Evolutionary conservation across 345 rosid species (phyloP), one percentile per base, ranked within the genome.

Genomic region (Gossypium sturtianum): DNA sequence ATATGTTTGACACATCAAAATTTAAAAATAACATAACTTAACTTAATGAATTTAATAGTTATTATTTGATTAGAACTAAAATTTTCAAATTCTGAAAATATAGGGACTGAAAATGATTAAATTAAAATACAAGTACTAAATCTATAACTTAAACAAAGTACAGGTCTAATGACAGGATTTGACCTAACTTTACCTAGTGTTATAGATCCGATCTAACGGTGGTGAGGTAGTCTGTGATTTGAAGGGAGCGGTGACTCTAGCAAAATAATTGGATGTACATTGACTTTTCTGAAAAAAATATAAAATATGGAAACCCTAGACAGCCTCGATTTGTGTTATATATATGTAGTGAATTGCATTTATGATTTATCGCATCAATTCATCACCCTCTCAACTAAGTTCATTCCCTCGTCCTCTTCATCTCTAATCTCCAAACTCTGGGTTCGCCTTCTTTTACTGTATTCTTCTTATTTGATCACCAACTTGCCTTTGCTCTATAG

Each of bases 221-320:
- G 51, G 7, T 17, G 0, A 12, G 22, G 52, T 9, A 17, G 78
- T 49, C 77, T 59, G 70, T 69, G 74, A 78, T 23, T 41, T 34
- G 29, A 73, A 25, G 58, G 25, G 12, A 11, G 29, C 60, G 23
- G 80, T 78, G 48, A 78, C 79, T 49, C 49, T 57, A 61, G 38
- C 27, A 38, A 45, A 9, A 25, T 27, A 20, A 57, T 16, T 45
- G 66, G 79, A 63, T 67, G 51, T 63, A 69, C 85, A 51, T 80
- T 83, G 87, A 83, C 88, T 80, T 83, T 66, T 11, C 11, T 15
- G 1, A 10, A 9, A 3, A 3, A 57, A 57, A 19, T 34, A 47
- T 1, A 9, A 25, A 16, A 25, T 9, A 27, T 7, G 22, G 16
- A 59, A 59, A 20, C 48, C 64, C 12, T 9, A 3, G 17, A 8